A percentile compares a stretch with the other conserved stretches of the same genome.
phyloP scores from a whole-genome alignment of 306 rosid genomes.

The Sophora flavescens region DNA sequence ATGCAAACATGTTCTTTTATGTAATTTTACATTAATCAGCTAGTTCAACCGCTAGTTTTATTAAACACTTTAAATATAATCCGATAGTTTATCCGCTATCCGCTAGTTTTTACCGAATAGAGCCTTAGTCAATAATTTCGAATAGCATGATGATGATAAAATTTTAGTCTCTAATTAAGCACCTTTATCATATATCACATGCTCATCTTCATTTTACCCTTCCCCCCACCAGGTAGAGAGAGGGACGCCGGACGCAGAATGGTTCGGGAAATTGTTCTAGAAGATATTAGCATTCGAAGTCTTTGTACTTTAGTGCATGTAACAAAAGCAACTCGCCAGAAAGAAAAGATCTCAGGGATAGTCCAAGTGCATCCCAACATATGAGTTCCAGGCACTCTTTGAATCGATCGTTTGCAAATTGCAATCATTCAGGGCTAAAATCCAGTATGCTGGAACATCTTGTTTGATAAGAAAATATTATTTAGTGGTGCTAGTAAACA shows the following conservation, averaged over 20 bases:
- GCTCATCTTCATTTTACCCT: not conserved
- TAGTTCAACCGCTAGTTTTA: too few species aligned
- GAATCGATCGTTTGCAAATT: not conserved
- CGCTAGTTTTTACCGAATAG: too few species aligned
- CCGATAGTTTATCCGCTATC: too few species aligned
- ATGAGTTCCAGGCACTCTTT: not conserved
- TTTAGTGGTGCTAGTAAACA: not conserved
- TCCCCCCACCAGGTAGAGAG: not conserved
- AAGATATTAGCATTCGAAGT: not conserved
- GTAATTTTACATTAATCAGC: too few species aligned
- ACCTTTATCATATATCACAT: not conserved
- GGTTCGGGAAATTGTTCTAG: not conserved
- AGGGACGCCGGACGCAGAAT: not conserved
- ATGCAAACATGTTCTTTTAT: too few species aligned
- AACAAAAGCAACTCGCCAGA: slow-evolving; percentile 36
- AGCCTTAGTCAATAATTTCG: not conserved
- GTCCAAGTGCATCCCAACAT: slow-evolving; percentile 47
- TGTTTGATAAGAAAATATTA: not conserved
- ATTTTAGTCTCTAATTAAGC: not conserved
- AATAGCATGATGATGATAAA: not conserved
- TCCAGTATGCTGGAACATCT: not conserved
- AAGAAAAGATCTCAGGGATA: slow-evolving; percentile 35
- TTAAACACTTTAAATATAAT: too few species aligned
- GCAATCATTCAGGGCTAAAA: slow-evolving; percentile 40
- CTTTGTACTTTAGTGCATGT: slow-evolving; percentile 23